Evolutionary conservation across 2,329 filamentous ascomycete genomes (phyloP).

Genomic region (Nannizzia gypsea): DNA sequence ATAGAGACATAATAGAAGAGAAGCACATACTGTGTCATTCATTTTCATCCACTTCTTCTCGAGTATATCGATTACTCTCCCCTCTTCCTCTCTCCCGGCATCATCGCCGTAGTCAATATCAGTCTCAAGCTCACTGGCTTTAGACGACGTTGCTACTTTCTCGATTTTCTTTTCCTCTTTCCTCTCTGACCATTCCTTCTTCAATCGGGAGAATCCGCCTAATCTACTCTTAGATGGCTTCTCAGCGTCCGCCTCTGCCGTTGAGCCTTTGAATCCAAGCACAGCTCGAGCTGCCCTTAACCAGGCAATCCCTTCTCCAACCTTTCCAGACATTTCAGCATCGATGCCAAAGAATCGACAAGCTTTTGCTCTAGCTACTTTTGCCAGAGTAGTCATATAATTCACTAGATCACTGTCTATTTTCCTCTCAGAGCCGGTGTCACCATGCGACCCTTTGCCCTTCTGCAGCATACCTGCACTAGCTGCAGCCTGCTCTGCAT

Average conservation of each 20-base stretch:
- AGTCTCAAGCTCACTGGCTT: constrained; percentile 21
- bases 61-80: constrained; percentile 72
- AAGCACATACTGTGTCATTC: constrained; percentile 67
- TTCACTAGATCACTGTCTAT: constrained; percentile 55
- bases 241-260: constrained; percentile 39
- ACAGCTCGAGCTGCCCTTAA: constrained; percentile 64
- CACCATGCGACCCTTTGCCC: constrained; percentile 11
- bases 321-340: constrained; percentile 68
- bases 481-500: constrained; percentile 60
- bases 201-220: constrained; percentile 42
- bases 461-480: constrained; percentile 33
- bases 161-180: constrained; percentile 70
- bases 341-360: constrained; percentile 87
- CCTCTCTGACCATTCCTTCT: constrained; percentile 63
- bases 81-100: constrained; percentile 74
- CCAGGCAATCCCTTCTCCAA: constrained; percentile 80
- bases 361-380: constrained; percentile 68
- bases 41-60: constrained; percentile 81
- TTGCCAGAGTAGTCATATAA: constrained; percentile 64
- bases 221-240: constrained; percentile 19
- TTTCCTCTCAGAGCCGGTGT: constrained; percentile 27
- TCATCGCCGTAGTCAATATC: constrained; percentile 50
- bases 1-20: not conserved
- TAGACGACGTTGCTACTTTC: constrained; percentile 41
- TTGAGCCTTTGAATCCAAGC: constrained; percentile 45